Evolutionary conservation across 768 basidiomycete genomes (phyloP).

Genomic region (Dioszegia aurantiaca): DNA sequence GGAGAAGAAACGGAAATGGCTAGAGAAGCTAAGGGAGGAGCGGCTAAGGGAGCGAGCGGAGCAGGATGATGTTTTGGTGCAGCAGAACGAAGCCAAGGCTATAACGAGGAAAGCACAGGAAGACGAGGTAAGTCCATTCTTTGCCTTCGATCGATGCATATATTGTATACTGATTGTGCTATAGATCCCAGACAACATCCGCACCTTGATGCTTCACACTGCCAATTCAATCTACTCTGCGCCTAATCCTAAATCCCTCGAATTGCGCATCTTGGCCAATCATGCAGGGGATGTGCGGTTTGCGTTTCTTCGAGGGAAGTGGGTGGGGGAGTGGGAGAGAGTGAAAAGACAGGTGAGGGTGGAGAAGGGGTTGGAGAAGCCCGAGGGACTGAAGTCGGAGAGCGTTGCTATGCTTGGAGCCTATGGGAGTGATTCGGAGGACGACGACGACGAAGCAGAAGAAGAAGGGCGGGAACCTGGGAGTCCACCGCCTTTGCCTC

Average conservation of each 20-base stretch:
- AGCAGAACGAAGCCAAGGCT: slow-evolving; percentile 53
- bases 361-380: slow-evolving; percentile 25
- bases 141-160: background rate
- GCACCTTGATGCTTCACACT: slow-evolving; percentile 71
- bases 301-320: slow-evolving; percentile 75
- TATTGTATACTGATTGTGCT: background rate
- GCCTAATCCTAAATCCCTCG: slow-evolving; percentile 74
- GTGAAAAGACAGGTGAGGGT: slow-evolving; percentile 55
- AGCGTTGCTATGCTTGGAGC: slow-evolving; percentile 47
- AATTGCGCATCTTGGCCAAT: slow-evolving; percentile 84
- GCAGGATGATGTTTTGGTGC: slow-evolving; percentile 64
- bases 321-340: slow-evolving; percentile 64
- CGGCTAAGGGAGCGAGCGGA: slow-evolving; percentile 57
- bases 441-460: slow-evolving; percentile 40
- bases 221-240: slow-evolving; percentile 67
- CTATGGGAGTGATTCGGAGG: slow-evolving; percentile 55
- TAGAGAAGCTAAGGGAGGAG: slow-evolving; percentile 64
- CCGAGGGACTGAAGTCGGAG: background rate
- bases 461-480: slow-evolving; percentile 1
- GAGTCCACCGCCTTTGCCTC: slow-evolving; percentile 9
- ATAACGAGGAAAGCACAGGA: slow-evolving; percentile 15
- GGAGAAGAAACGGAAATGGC: slow-evolving; percentile 63
- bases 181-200: slow-evolving; percentile 57
- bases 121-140: slow-evolving; percentile 24
- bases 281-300: slow-evolving; percentile 75